These are phyloP conservation scores for Penicillium griseofulvum DNA, from an alignment of 2,329 filamentous ascomycete species.

Conservation along the genomic window DNA sequence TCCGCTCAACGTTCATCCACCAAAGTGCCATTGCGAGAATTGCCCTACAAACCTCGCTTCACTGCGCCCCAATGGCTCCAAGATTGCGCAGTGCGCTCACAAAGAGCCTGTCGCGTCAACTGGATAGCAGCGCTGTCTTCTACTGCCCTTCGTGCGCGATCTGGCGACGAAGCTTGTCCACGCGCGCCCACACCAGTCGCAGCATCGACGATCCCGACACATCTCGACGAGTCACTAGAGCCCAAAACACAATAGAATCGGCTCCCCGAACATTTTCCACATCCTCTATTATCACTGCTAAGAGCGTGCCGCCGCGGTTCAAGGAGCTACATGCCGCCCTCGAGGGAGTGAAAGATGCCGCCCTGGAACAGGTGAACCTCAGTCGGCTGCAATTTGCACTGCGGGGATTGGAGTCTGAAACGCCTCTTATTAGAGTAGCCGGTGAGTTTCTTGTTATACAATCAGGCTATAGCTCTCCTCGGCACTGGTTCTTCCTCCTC, in stretches of 20 bases:
- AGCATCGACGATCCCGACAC: constrained; percentile 12
- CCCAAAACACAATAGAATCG: constrained; percentile 2
- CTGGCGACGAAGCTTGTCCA: constrained; percentile 33
- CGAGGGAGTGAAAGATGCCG: constrained; percentile 50
- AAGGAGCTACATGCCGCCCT: constrained; percentile 55
- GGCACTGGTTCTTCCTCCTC: background rate
- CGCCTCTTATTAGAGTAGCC: constrained; percentile 56
- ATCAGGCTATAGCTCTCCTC: background rate
- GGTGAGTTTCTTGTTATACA: constrained; percentile 35
- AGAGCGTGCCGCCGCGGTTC: constrained; percentile 52
- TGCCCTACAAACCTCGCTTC: background rate
- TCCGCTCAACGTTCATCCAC: constrained; percentile 14
- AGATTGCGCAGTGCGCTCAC: constrained; percentile 38
- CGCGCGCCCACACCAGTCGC: constrained; percentile 21
- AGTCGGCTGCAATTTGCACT: constrained; percentile 60
- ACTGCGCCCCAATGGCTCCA: constrained; percentile 36
- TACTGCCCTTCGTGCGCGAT: constrained; percentile 44
- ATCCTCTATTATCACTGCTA: constrained; percentile 53
- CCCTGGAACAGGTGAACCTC: constrained; percentile 57
- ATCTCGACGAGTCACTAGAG: constrained; percentile 12
- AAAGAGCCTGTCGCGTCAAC: constrained; percentile 33
- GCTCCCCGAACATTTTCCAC: constrained; percentile 46
- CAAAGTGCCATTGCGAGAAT: constrained; percentile 1
- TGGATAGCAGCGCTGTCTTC: constrained; percentile 28
- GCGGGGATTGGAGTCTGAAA: constrained; percentile 55